Evolutionary conservation across 140 eudicot species (phyloP).

Genomic region (Cichorium intybus): DNA sequence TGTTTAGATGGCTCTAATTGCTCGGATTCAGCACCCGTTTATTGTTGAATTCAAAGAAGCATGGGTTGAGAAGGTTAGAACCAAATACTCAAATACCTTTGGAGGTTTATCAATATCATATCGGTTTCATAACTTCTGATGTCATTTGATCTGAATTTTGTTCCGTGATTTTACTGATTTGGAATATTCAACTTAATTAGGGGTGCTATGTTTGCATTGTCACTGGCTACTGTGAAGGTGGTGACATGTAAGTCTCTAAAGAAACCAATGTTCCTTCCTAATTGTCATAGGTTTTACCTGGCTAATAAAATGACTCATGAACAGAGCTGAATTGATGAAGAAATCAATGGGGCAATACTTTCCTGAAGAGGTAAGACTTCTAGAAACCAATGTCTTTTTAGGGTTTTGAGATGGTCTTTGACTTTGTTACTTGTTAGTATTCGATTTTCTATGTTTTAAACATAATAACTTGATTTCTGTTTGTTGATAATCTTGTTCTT

Average conservation of each 20-base stretch:
- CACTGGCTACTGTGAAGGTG: constrained; percentile 98
- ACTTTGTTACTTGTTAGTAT: constrained; percentile 3
- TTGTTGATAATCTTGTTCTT: constrained; percentile 14
- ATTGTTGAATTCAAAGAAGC: constrained; percentile 98
- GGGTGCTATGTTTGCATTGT: constrained; percentile 99
- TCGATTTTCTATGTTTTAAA: background rate
- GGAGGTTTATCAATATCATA: background rate
- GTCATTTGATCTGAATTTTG: background rate
- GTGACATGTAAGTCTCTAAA: constrained; percentile 82
- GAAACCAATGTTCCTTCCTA: background rate
- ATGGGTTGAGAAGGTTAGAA: constrained; percentile 95
- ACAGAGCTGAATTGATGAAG: constrained; percentile 95
- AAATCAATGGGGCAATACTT: constrained; percentile 72
- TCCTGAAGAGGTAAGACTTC: constrained; percentile 75
- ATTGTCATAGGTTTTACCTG: background rate
- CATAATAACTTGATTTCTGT: background rate
- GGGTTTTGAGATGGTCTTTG: too few relatives aligned
- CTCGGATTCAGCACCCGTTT: constrained; percentile 90
- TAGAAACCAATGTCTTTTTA: constrained; percentile 4
- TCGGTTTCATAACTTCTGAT: background rate
- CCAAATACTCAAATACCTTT: constrained; percentile 3
- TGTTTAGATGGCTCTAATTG: constrained; percentile 93
- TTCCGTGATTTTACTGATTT: background rate
- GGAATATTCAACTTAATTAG: constrained; percentile 26
- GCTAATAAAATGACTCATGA: constrained; percentile 19